phyloP scores from a whole-genome alignment of 257 asterid genomes.

The Nicotiana otophora region DNA sequence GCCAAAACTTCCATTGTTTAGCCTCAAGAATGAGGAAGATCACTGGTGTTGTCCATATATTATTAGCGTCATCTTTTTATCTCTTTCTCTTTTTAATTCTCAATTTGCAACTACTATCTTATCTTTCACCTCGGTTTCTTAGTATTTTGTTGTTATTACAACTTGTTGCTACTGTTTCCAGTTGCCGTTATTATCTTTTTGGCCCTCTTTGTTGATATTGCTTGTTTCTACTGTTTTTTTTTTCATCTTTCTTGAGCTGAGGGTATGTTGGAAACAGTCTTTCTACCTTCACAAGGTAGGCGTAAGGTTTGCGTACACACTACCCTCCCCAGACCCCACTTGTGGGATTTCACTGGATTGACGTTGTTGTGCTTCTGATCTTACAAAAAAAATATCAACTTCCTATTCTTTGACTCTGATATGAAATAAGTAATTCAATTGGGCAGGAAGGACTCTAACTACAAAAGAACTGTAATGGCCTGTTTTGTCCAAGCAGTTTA shows the following conservation, averaged over 20 bases:
- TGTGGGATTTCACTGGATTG: too few species aligned
- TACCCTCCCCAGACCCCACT: too few species aligned
- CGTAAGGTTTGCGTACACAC: too few species aligned
- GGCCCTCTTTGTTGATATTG: too few species aligned
- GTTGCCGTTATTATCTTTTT: too few species aligned
- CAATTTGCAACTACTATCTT: not conserved
- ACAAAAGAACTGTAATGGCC: slow-evolving; percentile 63
- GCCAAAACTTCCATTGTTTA: not conserved
- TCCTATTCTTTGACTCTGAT: not conserved
- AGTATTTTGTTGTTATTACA: too few species aligned
- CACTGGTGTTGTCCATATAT: not conserved
- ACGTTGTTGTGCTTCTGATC: not conserved
- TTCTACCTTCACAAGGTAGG: too few species aligned
- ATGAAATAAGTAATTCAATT: not conserved
- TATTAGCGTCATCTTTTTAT: not conserved
- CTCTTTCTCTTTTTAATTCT: not conserved
- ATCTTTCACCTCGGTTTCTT: too few species aligned
- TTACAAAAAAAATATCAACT: not conserved
- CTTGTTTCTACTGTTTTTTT: too few species aligned
- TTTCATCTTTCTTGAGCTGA: too few species aligned
- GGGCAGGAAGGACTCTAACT: slow-evolving; percentile 71
- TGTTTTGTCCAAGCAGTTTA: slow-evolving; percentile 80
- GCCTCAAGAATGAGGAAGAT: not conserved
- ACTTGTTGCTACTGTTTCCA: too few species aligned
- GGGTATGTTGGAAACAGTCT: too few species aligned